Base-by-base conservation (phyloP, 352 stramenopile species). In the Pythium oligandrum region DNA sequence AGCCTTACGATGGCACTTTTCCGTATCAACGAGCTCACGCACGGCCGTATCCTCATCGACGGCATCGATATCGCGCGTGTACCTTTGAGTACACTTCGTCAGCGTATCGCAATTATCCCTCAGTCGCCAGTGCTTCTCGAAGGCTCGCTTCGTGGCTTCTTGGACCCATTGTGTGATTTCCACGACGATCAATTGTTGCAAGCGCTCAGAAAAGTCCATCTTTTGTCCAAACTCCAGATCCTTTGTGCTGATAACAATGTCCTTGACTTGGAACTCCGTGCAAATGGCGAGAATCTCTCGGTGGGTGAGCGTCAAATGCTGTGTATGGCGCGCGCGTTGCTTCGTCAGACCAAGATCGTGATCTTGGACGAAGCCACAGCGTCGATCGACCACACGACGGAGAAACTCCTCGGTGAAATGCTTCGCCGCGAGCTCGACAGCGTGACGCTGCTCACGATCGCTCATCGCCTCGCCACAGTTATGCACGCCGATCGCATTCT, bases 61-160 rank as follows among this genome's bases (percentile, higher is more conserved):
- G 93, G 90, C 9, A 65, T 97, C 9, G 85, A 98, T 58, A 59
- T 97, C 5, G 55, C 63, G 5, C 83, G 63, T 26, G 53, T 98
- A 1, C 70, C 78, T 10, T 64, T 98, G 44, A 67, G 65, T 6
- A 86, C 93, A 48, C 73, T 98, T 37, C 76, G 93, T 55, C 70
- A 81, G 32, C 73, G 70, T 26, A 62, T 98, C 11, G 79, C 90
- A 1, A 96, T 98, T 34, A 97, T 99, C 40, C 91, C 95, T 11
- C 95, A 98, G 59, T 89, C 60, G 47, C 94, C 81, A 36, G 81
- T 92, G 32, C 66, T 98, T 12, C 97, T 98, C 61, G 75, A 84
- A 12, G 91, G 79, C 17, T 95, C 88, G 33, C 58, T 99, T 35
- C 76, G 93, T 40, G 69, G 83, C 40, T 97, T 96, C 55, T 61